Base-by-base conservation (phyloP, 176 grass and related monocot species). In the Rhynchospora pubera region DNA sequence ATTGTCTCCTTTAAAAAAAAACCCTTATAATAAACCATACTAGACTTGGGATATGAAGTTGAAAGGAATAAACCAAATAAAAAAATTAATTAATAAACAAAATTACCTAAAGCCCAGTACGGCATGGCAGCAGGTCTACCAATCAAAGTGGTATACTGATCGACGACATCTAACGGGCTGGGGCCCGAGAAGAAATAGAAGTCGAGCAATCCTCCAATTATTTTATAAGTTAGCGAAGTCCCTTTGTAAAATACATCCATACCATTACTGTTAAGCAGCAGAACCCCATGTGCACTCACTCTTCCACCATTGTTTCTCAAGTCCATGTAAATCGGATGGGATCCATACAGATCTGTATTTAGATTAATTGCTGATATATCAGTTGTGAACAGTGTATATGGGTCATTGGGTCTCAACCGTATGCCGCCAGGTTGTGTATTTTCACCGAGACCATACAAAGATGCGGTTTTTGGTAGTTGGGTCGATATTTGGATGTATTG, bases 141-240 rank as follows among this genome's bases (percentile, higher is more conserved):
- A 26, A 97, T 91, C 79, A 97, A 58, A 1, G 84, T 59, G 0
- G 94, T 97, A 82, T 97, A 97, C 87, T 97, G 94, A 80, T 97
- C 87, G 9, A 97, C 88, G 1, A 97, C 79, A 75, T 88, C 83
- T 83, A 94, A 62, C 3, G 94, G 94, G 48, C 88, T 79, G 10
- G 92, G 90, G 23, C 94, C 94, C 1, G 90, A 32, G 80, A 97
- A 94, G 94, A 91, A 89, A 91, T 94, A 97, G 74, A 97, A 97
- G 63, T 97, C 94, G 6, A 97, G 87, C 1, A 94, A 48, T 0
- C 94, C 94, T 26, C 94, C 94, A 21, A 97, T 97, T 28, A 94
- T 87, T 85, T 97, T 97, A 75, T 97, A 97, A 1, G 90, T 97
- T 1, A 97, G 48, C 0, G 92, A 94, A 13, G 69, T 91, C 2